Base-by-base conservation (phyloP, 805 yeast species). In the Pichia rugopelliculosa region DNA sequence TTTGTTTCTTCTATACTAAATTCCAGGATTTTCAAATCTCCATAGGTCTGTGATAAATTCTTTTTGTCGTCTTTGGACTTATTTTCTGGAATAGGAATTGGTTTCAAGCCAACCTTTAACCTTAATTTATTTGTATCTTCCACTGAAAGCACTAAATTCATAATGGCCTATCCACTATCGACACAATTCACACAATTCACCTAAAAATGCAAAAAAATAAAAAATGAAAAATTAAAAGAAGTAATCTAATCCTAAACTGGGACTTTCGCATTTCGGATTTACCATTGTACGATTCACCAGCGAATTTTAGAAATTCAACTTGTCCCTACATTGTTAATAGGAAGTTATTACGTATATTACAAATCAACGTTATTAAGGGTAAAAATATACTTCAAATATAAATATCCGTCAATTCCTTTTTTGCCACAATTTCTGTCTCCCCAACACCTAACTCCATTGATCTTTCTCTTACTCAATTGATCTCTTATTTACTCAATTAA, bases 111-210 rank as follows among this genome's bases (percentile, higher is more conserved):
- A 17, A 73, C 53, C 42, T 69, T 60, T 3, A 59, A 53, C 23
- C 80, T 60, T 13, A 76, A 61, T 52, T 62, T 66, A 56, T 76
- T 76, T 0, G 80, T 76, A 47, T 75, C 80, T 44, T 67, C 73
- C 4, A 75, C 47, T 0, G 76, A 68, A 30, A 73, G 36, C 1
- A 52, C 45, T 8, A 30, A 13, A 24, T 42, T 54, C 54, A 37
- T 44, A 12, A 25, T 22, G 18, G 6, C 5, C 3, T 21, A 27
- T 27, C 9, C 25, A 24, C 8, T 24, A 24, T 24, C 25, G 25
- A 6, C 6, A 6, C 6, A 24, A 24, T 24, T 24, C 8, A 24
- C 8, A n/a, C n/a, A n/a, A n/a, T n/a, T n/a, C n/a, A n/a, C n/a
- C n/a, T n/a, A n/a, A 27, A 30, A 30, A n/a, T 30, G 17, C 25